Base-by-base conservation (phyloP, 2,329 filamentous ascomycete genomes). In the Phialophora expanda region DNA sequence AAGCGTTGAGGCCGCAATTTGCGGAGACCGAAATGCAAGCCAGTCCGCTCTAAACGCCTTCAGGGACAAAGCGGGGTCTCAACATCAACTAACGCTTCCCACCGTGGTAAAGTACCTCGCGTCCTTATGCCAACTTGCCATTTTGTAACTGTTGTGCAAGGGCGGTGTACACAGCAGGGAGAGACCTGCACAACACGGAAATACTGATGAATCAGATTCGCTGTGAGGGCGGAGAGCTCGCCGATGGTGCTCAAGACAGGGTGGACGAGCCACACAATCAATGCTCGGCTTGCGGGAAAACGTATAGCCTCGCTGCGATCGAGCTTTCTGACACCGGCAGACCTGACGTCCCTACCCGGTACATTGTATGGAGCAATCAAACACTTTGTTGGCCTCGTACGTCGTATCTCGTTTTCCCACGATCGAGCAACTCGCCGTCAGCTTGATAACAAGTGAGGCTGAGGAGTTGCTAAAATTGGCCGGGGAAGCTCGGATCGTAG, bases 401-500 rank as follows among this genome's bases (percentile, higher is more conserved):
- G n/a, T 59, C 56, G 56, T 59, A 59, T 50, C 56, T 59, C 56
- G 56, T 54, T 61, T 41, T 61, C 46, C 58, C 26, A 38, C 24
- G 46, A 20, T 41, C 2, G 26, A 20, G 30, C 58, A 53, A 38
- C 53, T 51, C 26, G 17, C 30, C 14, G n/a, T 32, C 11, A 11
- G 3, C 26, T 28, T 20, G 14, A 54, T 44, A n/a, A 44, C 26
- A 28, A 22, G 32, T 53, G 58, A 54, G 58, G 58, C 58, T 61
- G 58, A 61, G 30, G 46, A 53, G 46, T 61, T 61, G 46, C 58
- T 53, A 53, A 61, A 53, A 41, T 28, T 61, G 58, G 58, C 17
- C 58, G 57, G 57, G 58, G 58, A 24, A 26, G n/a, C 22, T 53
- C 58, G 58, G 58, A 54, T 22, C 26, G 4, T 24, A 17, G 46